A percentile compares a stretch with the other conserved stretches of the same genome.
Evolutionary conservation across 2,329 filamentous ascomycete genomes (phyloP).

Genomic region (Diplodia sapinea): DNA sequence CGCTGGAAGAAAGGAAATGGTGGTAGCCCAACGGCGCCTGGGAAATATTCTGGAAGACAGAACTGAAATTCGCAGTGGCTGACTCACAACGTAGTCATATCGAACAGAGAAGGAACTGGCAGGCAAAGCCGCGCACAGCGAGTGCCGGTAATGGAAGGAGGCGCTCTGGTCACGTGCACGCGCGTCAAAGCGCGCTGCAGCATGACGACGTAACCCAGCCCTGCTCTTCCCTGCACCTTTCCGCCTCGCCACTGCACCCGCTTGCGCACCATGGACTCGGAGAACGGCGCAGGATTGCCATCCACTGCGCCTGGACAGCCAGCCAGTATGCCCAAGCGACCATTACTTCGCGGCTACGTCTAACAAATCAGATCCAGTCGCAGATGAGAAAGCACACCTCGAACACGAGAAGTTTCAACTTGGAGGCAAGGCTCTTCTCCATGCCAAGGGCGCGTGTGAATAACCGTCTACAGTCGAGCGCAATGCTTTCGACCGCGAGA

Average conservation of each 20-base stretch:
- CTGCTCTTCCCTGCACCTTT: neutral
- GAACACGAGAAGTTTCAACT: slow-evolving; percentile 3
- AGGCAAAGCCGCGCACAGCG: too few relatives aligned
- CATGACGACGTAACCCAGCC: neutral
- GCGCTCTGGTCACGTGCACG: neutral
- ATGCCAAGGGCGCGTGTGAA: too few relatives aligned
- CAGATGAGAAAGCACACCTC: slow-evolving; percentile 5
- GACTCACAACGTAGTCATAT: too few relatives aligned
- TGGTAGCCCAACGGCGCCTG: too few relatives aligned
- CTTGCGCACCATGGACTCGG: neutral
- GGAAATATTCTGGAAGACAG: too few relatives aligned
- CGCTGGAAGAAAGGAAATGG: too few relatives aligned
- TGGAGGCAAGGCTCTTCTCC: neutral
- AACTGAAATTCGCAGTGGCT: too few relatives aligned
- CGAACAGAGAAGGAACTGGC: too few relatives aligned
- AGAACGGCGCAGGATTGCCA: too few relatives aligned
- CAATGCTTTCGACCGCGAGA: slow-evolving; percentile 1
- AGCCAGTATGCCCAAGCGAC: neutral
- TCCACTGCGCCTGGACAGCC: neutral
- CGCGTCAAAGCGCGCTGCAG: neutral
- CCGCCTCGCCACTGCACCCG: neutral
- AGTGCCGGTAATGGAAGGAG: slow-evolving; percentile 30
- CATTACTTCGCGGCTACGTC: too few relatives aligned
- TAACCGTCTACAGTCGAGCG: neutral
- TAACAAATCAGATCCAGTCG: neutral